Evolutionary conservation across 805 yeast species (phyloP).

Genomic region (Yarrowia sp.): DNA sequence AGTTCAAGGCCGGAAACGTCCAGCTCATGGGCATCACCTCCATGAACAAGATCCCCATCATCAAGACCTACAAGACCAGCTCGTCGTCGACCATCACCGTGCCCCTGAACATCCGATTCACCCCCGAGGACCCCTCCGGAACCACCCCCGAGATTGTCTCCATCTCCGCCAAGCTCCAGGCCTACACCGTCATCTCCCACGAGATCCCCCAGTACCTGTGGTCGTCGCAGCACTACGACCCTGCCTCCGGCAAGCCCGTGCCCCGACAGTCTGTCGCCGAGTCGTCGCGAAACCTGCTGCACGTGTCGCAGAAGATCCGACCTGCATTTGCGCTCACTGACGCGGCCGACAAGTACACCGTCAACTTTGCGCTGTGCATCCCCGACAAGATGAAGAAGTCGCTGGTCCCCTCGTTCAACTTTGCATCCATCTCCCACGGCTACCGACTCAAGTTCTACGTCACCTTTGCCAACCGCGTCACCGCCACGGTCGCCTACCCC

Average conservation of each 20-base stretch:
- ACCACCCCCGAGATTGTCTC: slow-evolving; percentile 24
- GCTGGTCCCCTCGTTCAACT: slow-evolving; percentile 22
- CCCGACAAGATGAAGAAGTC: slow-evolving; percentile 26
- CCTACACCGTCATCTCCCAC: slow-evolving; percentile 19
- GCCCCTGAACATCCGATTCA: slow-evolving; percentile 21
- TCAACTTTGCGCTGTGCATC: slow-evolving; percentile 22
- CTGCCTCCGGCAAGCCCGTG: slow-evolving; percentile 10
- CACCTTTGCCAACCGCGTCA: slow-evolving; percentile 12
- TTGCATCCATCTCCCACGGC: slow-evolving; percentile 21
- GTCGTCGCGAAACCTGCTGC: slow-evolving; percentile 14
- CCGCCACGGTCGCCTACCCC: slow-evolving; percentile 13
- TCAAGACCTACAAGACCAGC: slow-evolving; percentile 21
- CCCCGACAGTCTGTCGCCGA: slow-evolving; percentile 22
- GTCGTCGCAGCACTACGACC: slow-evolving; percentile 25
- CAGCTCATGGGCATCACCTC: slow-evolving; percentile 20
- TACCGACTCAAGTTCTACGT: slow-evolving; percentile 25
- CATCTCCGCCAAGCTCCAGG: slow-evolving; percentile 24
- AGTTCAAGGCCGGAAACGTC: slow-evolving; percentile 24
- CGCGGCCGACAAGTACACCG: slow-evolving; percentile 6
- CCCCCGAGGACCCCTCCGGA: slow-evolving; percentile 16
- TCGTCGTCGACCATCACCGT: slow-evolving; percentile 14
- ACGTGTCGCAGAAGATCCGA: slow-evolving; percentile 18
- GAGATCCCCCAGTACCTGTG: slow-evolving; percentile 26
- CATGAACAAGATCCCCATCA: slow-evolving; percentile 26
- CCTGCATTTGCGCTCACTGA: slow-evolving; percentile 11